A percentile compares a stretch with the other conserved stretches of the same genome.
Conservation (phyloP, 2,329 filamentous ascomycete species). For the Phaeosphaeriaceae sp. region DNA sequence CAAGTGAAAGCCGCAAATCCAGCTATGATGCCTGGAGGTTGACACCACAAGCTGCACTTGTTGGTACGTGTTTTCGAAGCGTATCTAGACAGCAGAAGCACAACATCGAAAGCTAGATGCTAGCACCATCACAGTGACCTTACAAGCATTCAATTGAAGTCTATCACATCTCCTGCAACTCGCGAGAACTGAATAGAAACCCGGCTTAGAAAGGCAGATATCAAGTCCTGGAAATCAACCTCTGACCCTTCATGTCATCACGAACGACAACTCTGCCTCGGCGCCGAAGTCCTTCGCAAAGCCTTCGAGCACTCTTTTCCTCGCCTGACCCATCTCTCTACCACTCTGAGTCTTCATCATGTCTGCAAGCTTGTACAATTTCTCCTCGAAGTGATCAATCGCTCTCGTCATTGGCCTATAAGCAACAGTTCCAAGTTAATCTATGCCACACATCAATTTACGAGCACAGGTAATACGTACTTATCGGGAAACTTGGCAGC, state of each 20-base stretch:
- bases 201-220: too few relatives aligned
- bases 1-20: too few relatives aligned
- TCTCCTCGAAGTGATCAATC: constrained; percentile 47
- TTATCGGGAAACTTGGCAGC: constrained; percentile 53
- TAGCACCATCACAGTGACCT: too few relatives aligned
- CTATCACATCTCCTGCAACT: too few relatives aligned
- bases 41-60: too few relatives aligned
- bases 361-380: constrained; percentile 37
- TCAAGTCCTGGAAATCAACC: not conserved
- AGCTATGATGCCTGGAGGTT: too few relatives aligned
- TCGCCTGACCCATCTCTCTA: constrained; percentile 21
- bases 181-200: too few relatives aligned
- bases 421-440: not conserved
- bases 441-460: not conserved
- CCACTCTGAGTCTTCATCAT: constrained; percentile 48
- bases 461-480: not conserved
- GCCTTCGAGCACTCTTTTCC: constrained; percentile 18
- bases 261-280: constrained; percentile 22
- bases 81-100: too few relatives aligned
- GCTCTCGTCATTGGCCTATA: constrained; percentile 31
- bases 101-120: too few relatives aligned
- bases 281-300: constrained; percentile 25
- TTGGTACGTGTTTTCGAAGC: too few relatives aligned
- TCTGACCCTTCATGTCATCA: constrained; percentile 6
- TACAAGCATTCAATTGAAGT: too few relatives aligned